These are phyloP conservation scores for Plasmodium adleri DNA, from an alignment of 169 alveolate genomes.

Conservation along the genomic window DNA sequence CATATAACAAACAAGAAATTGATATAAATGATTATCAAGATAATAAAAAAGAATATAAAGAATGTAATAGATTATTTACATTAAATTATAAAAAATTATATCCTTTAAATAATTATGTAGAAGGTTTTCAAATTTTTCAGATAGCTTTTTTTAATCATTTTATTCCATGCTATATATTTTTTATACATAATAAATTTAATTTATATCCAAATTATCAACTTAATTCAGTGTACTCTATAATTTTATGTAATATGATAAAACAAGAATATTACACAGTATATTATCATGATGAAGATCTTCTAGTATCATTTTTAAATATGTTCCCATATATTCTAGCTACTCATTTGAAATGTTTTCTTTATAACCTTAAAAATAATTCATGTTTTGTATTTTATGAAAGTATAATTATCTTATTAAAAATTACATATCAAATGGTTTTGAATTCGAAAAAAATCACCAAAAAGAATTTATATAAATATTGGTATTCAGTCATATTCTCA, in stretches of 20 bases:
- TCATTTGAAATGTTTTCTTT: slow-evolving; percentile 64
- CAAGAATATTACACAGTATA: slow-evolving; percentile 57
- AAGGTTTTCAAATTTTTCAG: slow-evolving; percentile 56
- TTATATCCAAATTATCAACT: slow-evolving; percentile 60
- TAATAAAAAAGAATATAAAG: slow-evolving; percentile 37
- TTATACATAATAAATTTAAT: slow-evolving; percentile 62
- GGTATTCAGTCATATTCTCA: slow-evolving; percentile 61
- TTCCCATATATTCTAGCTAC: slow-evolving; percentile 69
- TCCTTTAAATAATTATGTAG: slow-evolving; percentile 76
- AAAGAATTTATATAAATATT: slow-evolving; percentile 26
- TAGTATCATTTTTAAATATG: slow-evolving; percentile 69
- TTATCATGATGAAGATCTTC: slow-evolving; percentile 41
- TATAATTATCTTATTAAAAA: slow-evolving; percentile 56
- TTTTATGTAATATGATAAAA: slow-evolving; percentile 63
- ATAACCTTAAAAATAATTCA: slow-evolving; percentile 60
- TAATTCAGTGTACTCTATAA: slow-evolving; percentile 38
- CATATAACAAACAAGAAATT: slow-evolving; percentile 61
- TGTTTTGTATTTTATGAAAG: slow-evolving; percentile 72
- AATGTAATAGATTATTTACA: slow-evolving; percentile 72
- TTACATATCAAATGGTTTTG: slow-evolving; percentile 37
- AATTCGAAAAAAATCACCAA: slow-evolving; percentile 8
- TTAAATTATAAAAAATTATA: slow-evolving; percentile 64
- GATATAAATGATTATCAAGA: slow-evolving; percentile 21
- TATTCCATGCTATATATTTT: slow-evolving; percentile 57
- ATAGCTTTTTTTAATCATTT: slow-evolving; percentile 50